Conservation (phyloP, 2,329 filamentous ascomycete genomes). For the Colletotrichum musae region DNA sequence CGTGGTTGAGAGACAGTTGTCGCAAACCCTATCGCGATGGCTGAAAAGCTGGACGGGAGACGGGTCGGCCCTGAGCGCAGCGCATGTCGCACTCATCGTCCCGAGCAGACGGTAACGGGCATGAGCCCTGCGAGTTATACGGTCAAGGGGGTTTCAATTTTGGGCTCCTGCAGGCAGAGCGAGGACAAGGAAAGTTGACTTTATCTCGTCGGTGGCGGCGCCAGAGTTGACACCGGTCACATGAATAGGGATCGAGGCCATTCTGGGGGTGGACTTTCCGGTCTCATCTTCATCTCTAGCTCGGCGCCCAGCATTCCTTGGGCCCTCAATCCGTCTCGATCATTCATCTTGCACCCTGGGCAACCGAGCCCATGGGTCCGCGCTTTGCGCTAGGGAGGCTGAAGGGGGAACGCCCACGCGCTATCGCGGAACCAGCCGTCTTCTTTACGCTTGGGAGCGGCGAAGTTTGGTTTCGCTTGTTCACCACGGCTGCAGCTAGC, state of each 20-base stretch:
- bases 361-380: neutral
- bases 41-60: neutral
- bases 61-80: neutral
- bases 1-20: neutral
- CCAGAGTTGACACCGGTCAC: neutral
- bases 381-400: neutral
- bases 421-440: neutral
- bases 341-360: neutral
- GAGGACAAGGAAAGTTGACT: neutral
- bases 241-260: neutral
- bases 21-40: neutral
- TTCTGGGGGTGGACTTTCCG: neutral
- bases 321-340: neutral
- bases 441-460: neutral
- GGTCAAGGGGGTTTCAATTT: neutral
- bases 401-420: neutral
- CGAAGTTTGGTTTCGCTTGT: neutral
- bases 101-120: neutral
- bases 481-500: neutral
- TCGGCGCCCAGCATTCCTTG: neutral
- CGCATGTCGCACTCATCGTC: neutral
- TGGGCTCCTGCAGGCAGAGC: neutral
- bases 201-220: neutral
- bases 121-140: neutral
- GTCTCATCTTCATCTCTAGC: neutral